Conservation (phyloP, 2,329 filamentous ascomycete genomes). For the Ophiocordyceps camponoti-floridani region DNA sequence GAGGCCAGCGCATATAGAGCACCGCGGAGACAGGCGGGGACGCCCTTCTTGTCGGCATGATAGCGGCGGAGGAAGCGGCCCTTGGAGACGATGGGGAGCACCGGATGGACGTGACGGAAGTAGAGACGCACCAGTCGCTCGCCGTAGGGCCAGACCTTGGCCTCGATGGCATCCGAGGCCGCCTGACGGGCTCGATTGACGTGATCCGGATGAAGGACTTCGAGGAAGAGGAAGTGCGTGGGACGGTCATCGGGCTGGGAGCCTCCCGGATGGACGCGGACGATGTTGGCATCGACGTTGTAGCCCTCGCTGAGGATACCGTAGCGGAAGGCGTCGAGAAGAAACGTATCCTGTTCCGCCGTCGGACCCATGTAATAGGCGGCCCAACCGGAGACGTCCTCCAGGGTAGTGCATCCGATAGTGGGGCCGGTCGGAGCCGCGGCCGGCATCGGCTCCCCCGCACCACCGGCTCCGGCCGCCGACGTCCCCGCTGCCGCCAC, state of each 20-base stretch:
- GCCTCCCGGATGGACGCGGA: slow-evolving; percentile 21
- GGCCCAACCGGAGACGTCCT: slow-evolving; percentile 21
- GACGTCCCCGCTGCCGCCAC: not conserved
- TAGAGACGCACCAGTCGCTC: slow-evolving; percentile 23
- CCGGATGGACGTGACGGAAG: slow-evolving; percentile 26
- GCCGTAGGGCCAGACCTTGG: slow-evolving; percentile 19
- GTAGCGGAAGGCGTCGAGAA: slow-evolving; percentile 27
- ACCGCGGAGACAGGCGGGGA: slow-evolving; percentile 25
- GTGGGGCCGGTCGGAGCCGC: not conserved
- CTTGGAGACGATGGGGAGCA: slow-evolving; percentile 25
- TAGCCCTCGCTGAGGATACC: slow-evolving; percentile 24
- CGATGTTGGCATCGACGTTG: slow-evolving; percentile 24
- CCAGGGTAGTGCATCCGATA: slow-evolving; percentile 12
- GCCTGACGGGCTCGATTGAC: slow-evolving; percentile 17
- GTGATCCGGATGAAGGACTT: slow-evolving; percentile 24
- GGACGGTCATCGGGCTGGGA: slow-evolving; percentile 17
- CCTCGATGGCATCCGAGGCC: slow-evolving; percentile 24
- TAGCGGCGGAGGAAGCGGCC: slow-evolving; percentile 22
- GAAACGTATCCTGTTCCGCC: slow-evolving; percentile 26
- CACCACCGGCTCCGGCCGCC: not conserved
- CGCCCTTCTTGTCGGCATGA: slow-evolving; percentile 14
- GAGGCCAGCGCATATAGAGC: slow-evolving; percentile 25
- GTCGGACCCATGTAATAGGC: slow-evolving; percentile 26
- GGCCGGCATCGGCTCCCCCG: not conserved
- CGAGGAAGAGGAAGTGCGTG: slow-evolving; percentile 25